Evolutionary conservation across 176 grass and related monocot genomes (phyloP).

Genomic region (Phoenix dactylifera): DNA sequence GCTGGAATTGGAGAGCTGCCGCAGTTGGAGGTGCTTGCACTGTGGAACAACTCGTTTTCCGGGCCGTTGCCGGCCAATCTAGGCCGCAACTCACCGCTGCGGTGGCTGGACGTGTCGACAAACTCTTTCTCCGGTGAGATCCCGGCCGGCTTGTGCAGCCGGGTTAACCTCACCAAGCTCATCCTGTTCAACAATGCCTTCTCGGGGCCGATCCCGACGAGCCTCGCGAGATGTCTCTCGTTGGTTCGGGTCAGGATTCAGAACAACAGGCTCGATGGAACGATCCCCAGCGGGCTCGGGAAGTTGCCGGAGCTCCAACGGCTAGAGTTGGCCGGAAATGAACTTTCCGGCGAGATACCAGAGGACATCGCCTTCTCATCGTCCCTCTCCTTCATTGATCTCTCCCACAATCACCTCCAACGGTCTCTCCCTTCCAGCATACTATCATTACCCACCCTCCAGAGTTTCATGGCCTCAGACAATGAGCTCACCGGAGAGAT

Average conservation of each 20-base stretch:
- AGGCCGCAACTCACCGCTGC: slow-evolving; percentile 49
- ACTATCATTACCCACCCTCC: slow-evolving; percentile 55
- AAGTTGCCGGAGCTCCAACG: slow-evolving; percentile 53
- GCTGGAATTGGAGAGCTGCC: slow-evolving; percentile 59
- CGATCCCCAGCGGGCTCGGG: slow-evolving; percentile 55
- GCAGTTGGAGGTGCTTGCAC: slow-evolving; percentile 60
- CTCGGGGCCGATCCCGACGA: slow-evolving; percentile 50
- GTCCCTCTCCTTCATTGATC: slow-evolving; percentile 87
- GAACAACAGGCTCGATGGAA: slow-evolving; percentile 79
- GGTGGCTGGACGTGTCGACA: slow-evolving; percentile 88
- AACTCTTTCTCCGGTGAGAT: slow-evolving; percentile 73
- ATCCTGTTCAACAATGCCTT: slow-evolving; percentile 98
- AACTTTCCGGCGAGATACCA: slow-evolving; percentile 64
- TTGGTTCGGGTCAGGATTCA: slow-evolving; percentile 77
- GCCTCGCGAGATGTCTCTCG: slow-evolving; percentile 51
- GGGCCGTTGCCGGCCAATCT: slow-evolving; percentile 64
- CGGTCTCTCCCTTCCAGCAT: slow-evolving; percentile 63
- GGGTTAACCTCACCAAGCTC: slow-evolving; percentile 78
- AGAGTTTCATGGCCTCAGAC: slow-evolving; percentile 72
- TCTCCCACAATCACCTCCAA: slow-evolving; percentile 79
- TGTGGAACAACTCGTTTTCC: slow-evolving; percentile 96
- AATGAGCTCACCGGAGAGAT: slow-evolving; percentile 71
- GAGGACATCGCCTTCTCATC: slow-evolving; percentile 61
- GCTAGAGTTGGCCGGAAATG: slow-evolving; percentile 71
- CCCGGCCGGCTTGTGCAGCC: slow-evolving; percentile 50